A percentile compares a stretch with the other conserved stretches of the same genome.
Evolutionary conservation across 345 rosid species (phyloP).

Genomic region (Lumnitzera racemosa): DNA sequence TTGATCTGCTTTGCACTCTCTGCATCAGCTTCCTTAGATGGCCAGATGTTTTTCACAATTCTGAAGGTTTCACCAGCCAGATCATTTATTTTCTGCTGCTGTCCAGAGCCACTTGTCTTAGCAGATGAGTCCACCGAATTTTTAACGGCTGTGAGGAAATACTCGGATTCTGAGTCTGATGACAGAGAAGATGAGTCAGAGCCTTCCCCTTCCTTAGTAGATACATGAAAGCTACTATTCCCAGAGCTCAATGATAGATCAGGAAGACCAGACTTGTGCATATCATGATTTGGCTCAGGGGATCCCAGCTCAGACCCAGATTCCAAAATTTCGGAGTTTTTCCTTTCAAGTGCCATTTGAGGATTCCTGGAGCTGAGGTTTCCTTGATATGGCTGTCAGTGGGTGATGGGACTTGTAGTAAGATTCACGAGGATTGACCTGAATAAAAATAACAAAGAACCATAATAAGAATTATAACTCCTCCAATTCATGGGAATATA

Average conservation of each 20-base stretch:
- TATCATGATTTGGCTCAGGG: constrained; percentile 25
- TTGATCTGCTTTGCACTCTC: constrained; percentile 16
- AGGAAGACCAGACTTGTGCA: constrained; percentile 23
- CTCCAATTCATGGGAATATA: neutral
- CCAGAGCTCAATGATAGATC: constrained; percentile 40
- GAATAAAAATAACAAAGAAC: constrained; percentile 31
- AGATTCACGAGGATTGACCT: constrained; percentile 18
- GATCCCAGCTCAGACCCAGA: constrained; percentile 23
- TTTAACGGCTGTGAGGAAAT: constrained; percentile 45
- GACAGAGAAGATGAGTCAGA: constrained; percentile 54
- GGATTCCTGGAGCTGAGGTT: constrained; percentile 22
- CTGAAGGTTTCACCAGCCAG: constrained; percentile 23
- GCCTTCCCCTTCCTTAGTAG: constrained; percentile 58
- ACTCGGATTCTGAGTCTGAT: constrained; percentile 74
- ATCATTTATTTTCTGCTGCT: constrained; percentile 19
- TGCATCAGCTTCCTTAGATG: constrained; percentile 20
- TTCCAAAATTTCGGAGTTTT: constrained; percentile 25
- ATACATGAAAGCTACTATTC: constrained; percentile 39
- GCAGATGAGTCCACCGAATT: constrained; percentile 25
- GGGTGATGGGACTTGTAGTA: constrained; percentile 31
- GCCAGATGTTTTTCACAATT: constrained; percentile 18
- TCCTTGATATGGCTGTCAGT: constrained; percentile 37
- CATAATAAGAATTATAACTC: neutral
- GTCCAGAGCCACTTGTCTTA: constrained; percentile 17
- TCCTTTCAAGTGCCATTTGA: constrained; percentile 23